These are phyloP conservation scores for Pueraria montana DNA, from an alignment of 306 rosid species.

Conservation along the genomic window DNA sequence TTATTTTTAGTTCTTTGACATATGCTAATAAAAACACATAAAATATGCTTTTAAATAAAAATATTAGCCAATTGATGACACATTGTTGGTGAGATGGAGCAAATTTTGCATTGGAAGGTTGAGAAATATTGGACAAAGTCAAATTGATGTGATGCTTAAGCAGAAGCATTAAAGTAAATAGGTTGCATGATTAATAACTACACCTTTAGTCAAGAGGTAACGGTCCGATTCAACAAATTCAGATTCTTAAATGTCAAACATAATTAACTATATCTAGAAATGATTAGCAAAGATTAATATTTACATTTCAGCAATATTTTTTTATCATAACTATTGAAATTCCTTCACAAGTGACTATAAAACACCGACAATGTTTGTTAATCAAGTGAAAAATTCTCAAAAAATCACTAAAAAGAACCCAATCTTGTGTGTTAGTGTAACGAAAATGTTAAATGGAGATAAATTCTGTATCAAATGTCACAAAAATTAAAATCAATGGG, in stretches of 20 bases:
- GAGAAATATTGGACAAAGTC: not conserved
- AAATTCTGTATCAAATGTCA: not conserved
- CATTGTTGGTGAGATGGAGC: not conserved
- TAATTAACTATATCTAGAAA: not conserved
- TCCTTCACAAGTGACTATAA: not conserved
- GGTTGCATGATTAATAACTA: not conserved
- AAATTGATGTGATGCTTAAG: constrained; percentile 10
- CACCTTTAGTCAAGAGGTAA: not conserved
- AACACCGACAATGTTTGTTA: not conserved
- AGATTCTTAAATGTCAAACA: not conserved
- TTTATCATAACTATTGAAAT: too few species aligned
- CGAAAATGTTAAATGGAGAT: not conserved
- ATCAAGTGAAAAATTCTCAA: too few species aligned
- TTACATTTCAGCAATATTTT: too few species aligned
- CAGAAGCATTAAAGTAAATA: not conserved
- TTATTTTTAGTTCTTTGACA: not conserved
- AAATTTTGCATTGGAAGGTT: not conserved
- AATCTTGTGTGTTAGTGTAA: not conserved
- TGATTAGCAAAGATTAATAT: not conserved
- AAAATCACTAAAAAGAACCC: not conserved
- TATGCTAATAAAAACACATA: not conserved
- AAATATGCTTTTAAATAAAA: not conserved
- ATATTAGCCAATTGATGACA: not conserved
- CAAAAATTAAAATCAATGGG: not conserved
- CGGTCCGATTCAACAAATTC: not conserved